A percentile compares a stretch with the other conserved stretches of the same genome.
Evolutionary conservation across 2,329 filamentous ascomycete species (phyloP).

Genomic region (Colletotrichum sp.): DNA sequence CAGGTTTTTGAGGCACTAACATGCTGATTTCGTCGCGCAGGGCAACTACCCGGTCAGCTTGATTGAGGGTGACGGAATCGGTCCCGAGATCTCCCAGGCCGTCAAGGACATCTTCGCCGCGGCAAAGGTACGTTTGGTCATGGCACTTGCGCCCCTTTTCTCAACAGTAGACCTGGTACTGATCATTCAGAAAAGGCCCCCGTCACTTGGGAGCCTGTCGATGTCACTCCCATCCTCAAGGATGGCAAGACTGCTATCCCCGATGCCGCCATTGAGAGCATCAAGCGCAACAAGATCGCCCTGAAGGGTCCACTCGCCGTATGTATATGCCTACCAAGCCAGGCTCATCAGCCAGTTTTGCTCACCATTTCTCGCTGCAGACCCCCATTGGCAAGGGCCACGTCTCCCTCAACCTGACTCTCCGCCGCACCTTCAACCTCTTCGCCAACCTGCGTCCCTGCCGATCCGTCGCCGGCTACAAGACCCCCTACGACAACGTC

Average conservation of each 20-base stretch:
- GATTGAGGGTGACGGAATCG: conserved; percentile 99
- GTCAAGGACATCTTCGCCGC: conserved; percentile 99
- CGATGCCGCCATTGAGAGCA: conserved; percentile 89
- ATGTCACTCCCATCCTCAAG: conserved; percentile 92
- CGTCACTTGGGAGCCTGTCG: conserved; percentile 95
- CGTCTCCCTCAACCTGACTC: conserved; percentile 97
- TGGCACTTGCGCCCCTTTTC: neutral
- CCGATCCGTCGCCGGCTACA: conserved; percentile 95
- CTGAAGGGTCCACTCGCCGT: conserved; percentile 97
- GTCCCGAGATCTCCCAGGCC: conserved; percentile 95
- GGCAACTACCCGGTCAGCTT: conserved; percentile 95
- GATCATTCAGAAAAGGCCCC: conserved; percentile 65
- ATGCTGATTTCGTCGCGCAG: conserved; percentile 49
- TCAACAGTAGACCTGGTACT: conserved; percentile 17
- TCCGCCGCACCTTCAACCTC: conserved; percentile 98
- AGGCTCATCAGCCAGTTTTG: neutral
- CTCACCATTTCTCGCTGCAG: conserved; percentile 20
- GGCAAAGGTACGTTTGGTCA: conserved; percentile 71
- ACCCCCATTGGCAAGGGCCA: conserved; percentile 85
- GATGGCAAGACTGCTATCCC: conserved; percentile 96
- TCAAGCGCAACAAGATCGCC: conserved; percentile 94
- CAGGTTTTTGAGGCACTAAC: conserved; percentile 8
- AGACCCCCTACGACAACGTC: conserved; percentile 97
- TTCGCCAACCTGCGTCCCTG: conserved; percentile 99
- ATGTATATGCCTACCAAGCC: conserved; percentile 41